Base-by-base conservation (phyloP, 345 rosid genomes). In the Eucalyptus erythrocorys region DNA sequence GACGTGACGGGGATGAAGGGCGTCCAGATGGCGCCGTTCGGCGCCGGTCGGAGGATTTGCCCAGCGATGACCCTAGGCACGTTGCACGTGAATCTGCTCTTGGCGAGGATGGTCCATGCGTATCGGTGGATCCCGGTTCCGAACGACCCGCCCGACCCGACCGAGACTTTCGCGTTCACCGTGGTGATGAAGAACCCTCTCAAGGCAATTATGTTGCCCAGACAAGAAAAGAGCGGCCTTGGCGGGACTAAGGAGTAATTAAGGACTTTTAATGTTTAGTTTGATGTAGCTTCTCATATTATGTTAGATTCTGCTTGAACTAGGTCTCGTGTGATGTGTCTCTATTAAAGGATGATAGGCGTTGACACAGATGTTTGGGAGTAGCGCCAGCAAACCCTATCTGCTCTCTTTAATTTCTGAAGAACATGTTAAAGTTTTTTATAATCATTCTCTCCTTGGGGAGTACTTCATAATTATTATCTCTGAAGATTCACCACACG, bases 111-210 rank as follows among this genome's bases (percentile, higher is more conserved):
- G 99, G 90, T 97, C 49, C 99, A 95, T 68, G 94, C 95, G 21
- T 97, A 90, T 90, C 93, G 92, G 87, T 97, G 99, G 99, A 43
- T 95, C 16, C 96, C 97, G 19, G 91, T 91, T 50, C 94, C 98
- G 10, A 93, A 87, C 13, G 13, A 81, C 76, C 96, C 97, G 87
- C 99, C 99, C 59, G 98, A 95, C 93, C 96, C 95, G 88, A 89
- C 94, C 17, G 98, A 97, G 96, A 93, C 97, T 26, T 97, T 94
- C 34, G 98, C 99, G 30, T 97, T 97, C 89, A 97, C 99, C 0
- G 99, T 97, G 37, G 97, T 97, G 51, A 96, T 97, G 99, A 97
- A 97, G 91, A 94, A 95, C 82, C 93, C 99, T 48, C 96, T 97
- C 47, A 96, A 94, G 93, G 97, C 98, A 10, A 91, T 89, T 50